These are phyloP conservation scores for Mrakia blollopis DNA, from an alignment of 768 basidiomycete genomes.

Conservation along the genomic window DNA sequence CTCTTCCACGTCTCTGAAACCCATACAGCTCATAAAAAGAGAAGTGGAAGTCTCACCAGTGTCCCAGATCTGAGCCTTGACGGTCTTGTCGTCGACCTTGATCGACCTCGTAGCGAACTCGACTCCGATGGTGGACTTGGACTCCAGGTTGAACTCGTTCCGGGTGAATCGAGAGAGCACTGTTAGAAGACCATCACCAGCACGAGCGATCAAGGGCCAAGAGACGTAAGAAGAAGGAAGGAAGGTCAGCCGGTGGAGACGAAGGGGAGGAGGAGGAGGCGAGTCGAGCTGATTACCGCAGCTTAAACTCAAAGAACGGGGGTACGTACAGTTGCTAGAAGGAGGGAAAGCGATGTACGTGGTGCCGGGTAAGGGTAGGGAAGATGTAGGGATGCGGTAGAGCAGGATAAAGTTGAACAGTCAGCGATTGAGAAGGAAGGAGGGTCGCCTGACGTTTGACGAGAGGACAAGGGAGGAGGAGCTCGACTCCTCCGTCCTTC, in stretches of 20 bases:
- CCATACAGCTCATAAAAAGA: background rate
- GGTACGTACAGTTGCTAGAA: constrained; percentile 59
- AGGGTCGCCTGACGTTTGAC: no score
- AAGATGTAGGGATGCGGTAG: constrained; percentile 23
- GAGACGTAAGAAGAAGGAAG: background rate
- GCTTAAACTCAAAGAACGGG: background rate
- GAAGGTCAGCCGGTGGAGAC: constrained; percentile 1
- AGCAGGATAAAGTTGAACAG: background rate
- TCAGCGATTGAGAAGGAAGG: background rate
- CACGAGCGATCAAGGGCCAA: background rate
- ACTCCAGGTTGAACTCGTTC: constrained; percentile 98
- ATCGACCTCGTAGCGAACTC: constrained; percentile 96
- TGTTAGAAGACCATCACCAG: constrained; percentile 42
- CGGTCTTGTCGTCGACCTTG: constrained; percentile 89
- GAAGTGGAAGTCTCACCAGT: constrained; percentile 61
- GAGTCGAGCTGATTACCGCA: background rate
- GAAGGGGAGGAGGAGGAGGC: background rate
- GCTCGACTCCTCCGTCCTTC: background rate
- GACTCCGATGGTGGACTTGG: constrained; percentile 98
- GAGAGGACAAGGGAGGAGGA: background rate
- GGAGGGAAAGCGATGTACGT: background rate
- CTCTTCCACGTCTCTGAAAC: no score
- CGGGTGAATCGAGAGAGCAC: constrained; percentile 99
- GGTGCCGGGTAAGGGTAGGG: background rate
- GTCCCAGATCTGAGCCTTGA: constrained; percentile 99